Evolutionary conservation across 2,329 filamentous ascomycete genomes (phyloP).

Genomic region (Dendrostoma leiphaemia): DNA sequence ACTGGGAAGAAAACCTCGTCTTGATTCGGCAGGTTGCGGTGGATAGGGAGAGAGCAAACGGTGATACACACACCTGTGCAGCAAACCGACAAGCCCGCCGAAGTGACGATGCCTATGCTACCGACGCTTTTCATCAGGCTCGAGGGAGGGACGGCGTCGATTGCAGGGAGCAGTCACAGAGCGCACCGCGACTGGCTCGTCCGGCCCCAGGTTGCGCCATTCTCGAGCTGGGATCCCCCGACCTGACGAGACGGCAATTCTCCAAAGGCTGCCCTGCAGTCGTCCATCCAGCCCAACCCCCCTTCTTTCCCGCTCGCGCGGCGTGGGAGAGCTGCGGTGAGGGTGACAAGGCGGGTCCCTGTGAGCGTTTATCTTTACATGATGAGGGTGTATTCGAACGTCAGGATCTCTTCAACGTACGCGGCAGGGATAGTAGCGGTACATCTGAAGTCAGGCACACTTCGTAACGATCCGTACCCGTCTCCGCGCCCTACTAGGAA

Average conservation of each 20-base stretch:
- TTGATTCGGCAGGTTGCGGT: no score
- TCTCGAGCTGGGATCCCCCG: conserved; percentile 5
- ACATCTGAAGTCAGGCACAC: background rate
- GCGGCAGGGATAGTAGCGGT: conserved; percentile 5
- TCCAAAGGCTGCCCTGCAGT: no score
- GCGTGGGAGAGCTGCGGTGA: background rate
- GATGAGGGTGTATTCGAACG: conserved; percentile 2
- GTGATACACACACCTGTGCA: no score
- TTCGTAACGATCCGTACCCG: conserved; percentile 15
- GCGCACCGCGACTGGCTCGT: conserved; percentile 14
- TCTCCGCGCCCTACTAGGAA: background rate
- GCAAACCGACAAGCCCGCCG: no score
- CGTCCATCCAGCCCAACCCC: no score
- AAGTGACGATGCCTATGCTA: no score
- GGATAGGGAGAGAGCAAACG: no score
- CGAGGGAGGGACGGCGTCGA: no score
- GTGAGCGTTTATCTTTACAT: conserved; percentile 4
- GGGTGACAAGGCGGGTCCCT: conserved; percentile 1
- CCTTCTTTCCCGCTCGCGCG: no score
- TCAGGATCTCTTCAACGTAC: conserved; percentile 3
- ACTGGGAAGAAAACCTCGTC: no score
- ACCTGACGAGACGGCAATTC: conserved; percentile 10
- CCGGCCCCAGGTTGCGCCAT: background rate
- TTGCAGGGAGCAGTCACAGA: no score
- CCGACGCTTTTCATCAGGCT: no score